A percentile compares a stretch with the other conserved stretches of the same genome.
phyloP scores from a whole-genome alignment of 2,329 filamentous ascomycete species.

The Grosmannia clavigera region DNA sequence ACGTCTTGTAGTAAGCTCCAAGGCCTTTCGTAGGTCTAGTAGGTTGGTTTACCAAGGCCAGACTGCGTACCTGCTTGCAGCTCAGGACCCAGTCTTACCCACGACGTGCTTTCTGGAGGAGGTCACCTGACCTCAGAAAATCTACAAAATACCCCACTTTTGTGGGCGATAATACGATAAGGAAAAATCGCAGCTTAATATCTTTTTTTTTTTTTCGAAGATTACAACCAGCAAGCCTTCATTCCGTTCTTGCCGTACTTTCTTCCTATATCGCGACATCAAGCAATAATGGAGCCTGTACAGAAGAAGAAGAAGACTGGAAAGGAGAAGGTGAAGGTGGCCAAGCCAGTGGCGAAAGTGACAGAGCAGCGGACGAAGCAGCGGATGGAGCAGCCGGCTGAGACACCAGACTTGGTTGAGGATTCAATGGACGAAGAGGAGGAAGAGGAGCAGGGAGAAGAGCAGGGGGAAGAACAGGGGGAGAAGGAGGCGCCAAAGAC shows the following conservation, averaged over 20 bases:
- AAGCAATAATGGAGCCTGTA: background rate
- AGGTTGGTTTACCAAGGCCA: no score
- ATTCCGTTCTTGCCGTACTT: background rate
- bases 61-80: no score
- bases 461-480: background rate
- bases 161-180: background rate
- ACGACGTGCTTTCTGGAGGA: no score
- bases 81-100: no score
- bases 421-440: background rate
- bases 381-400: background rate
- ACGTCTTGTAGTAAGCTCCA: no score
- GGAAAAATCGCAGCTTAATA: background rate
- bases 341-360: background rate
- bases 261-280: background rate
- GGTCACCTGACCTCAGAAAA: no score
- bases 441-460: background rate
- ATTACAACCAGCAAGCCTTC: background rate
- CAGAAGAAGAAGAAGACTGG: background rate
- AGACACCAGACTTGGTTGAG: background rate
- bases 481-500: slow-evolving; percentile 1
- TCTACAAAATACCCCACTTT: background rate
- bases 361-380: background rate
- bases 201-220: background rate
- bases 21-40: no score
- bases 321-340: background rate